These are phyloP conservation scores for Penicillium sp. DNA, from an alignment of 2,329 filamentous ascomycete genomes.

Conservation along the genomic window DNA sequence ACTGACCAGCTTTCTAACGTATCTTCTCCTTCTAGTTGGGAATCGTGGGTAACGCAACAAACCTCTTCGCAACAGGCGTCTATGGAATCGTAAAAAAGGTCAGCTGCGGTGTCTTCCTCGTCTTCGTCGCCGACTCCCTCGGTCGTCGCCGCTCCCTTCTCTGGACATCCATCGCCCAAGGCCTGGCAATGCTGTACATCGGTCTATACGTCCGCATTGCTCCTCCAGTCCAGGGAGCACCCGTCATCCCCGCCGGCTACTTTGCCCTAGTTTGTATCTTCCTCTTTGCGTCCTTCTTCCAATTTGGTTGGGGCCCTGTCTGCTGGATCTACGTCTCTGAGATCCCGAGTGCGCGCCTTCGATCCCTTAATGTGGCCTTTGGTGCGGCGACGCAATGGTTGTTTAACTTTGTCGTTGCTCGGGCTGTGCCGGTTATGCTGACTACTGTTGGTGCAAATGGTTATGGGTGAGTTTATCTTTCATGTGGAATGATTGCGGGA, in stretches of 20 bases:
- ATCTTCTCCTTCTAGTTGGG: conserved; percentile 58
- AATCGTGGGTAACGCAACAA: conserved; percentile 61
- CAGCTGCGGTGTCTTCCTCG: conserved; percentile 67
- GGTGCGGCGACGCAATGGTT: conserved; percentile 74
- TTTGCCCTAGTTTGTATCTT: conserved; percentile 74
- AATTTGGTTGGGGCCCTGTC: conserved; percentile 72
- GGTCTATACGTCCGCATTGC: conserved; percentile 66
- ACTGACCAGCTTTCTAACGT: not conserved
- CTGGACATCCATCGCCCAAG: conserved; percentile 69
- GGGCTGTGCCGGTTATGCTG: conserved; percentile 72
- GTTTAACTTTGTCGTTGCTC: conserved; percentile 75
- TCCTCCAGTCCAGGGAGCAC: conserved; percentile 56
- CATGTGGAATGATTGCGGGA: no score
- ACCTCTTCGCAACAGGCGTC: conserved; percentile 74
- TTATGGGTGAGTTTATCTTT: conserved; percentile 57
- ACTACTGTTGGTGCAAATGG: conserved; percentile 57
- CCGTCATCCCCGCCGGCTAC: conserved; percentile 70
- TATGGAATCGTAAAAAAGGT: conserved; percentile 75
- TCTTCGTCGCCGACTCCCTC: conserved; percentile 72
- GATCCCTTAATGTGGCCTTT: conserved; percentile 71
- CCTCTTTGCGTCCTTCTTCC: conserved; percentile 73
- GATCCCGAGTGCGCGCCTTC: conserved; percentile 70
- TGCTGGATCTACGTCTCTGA: conserved; percentile 77
- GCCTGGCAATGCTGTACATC: conserved; percentile 70
- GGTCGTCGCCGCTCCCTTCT: conserved; percentile 68